phyloP scores from a whole-genome alignment of 352 stramenopile genomes.

The Blastocystis sp. region DNA sequence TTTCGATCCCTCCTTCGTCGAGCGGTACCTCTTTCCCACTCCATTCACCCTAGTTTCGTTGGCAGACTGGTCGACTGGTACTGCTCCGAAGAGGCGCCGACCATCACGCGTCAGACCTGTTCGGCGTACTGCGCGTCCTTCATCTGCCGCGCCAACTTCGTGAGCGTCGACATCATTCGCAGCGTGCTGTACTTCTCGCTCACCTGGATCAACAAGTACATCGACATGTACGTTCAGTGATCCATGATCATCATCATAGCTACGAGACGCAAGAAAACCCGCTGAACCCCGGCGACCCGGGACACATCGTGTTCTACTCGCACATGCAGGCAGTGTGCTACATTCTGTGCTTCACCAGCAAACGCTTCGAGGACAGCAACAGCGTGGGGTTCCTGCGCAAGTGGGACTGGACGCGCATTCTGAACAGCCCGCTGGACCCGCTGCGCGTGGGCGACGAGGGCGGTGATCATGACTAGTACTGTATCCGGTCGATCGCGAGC shows the following conservation, averaged over 20 bases:
- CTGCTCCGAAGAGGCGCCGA: constrained; percentile 77
- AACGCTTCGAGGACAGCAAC: constrained; percentile 81
- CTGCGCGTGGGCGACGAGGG: constrained; percentile 14
- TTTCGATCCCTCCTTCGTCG: constrained; percentile 67
- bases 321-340: constrained; percentile 94
- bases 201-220: constrained; percentile 90
- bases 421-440: constrained; percentile 65
- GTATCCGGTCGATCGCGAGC: constrained; percentile 75
- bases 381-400: constrained; percentile 75
- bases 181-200: constrained; percentile 89
- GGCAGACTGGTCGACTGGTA: constrained; percentile 67
- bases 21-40: constrained; percentile 80
- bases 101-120: constrained; percentile 88
- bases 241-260: constrained; percentile 47
- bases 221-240: constrained; percentile 79
- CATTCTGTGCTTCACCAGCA: constrained; percentile 93
- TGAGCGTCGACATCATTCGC: constrained; percentile 88
- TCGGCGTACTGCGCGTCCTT: constrained; percentile 94
- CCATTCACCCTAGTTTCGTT: constrained; percentile 82
- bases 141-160: constrained; percentile 90
- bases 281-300: constrained; percentile 11
- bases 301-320: constrained; percentile 83
- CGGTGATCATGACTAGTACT: constrained; percentile 18
- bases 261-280: constrained; percentile 78
- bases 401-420: constrained; percentile 74